Base-by-base conservation (phyloP, 345 rosid genomes). In the Gossypium turneri region DNA sequence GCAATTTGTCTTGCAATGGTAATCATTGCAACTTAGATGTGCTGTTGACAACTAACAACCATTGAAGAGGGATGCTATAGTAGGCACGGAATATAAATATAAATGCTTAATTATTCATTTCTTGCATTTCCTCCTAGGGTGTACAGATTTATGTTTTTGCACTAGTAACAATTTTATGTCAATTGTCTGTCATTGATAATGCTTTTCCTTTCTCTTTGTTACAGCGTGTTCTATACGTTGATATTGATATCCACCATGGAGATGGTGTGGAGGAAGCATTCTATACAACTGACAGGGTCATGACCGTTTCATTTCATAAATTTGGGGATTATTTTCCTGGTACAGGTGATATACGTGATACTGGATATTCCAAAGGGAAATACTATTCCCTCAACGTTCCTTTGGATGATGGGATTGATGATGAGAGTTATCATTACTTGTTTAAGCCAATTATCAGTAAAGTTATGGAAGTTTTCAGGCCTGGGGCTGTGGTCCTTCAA, bases 231-330 rank as follows among this genome's bases (percentile, higher is more conserved):
- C 77, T 90, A 8, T 85, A 90, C 72, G 92, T 90, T 16, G 94
- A 90, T 78, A 90, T 86, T 43, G 90, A 88, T 77, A 87, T 88
- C 77, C 89, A 88, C 78, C 92, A 88, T 24, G 90, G 90, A 19
- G 94, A 90, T 75, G 91, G 90, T 12, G 89, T 88, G 62, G 91
- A 90, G 74, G 91, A 88, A 81, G 91, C 91, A 17, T 88, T 90
- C 80, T 90, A 88, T 78, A 84, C 91, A 7, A 85, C 91, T 17
- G 87, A 90, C 74, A 86, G 89, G 76, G 94, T 90, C 70, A 88
- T 88, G 89, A 90, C 91, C 15, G 89, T 88, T 75, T 90, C 90
- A 0, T 88, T 90, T 72, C 94, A 90, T 69, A 88, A 88, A 67
- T 90, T 86, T 75, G 90, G 91, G 45, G 94, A 90, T 70, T 89